Conservation (phyloP, 495 filamentous ascomycete genomes). For the Xylaria scruposa region DNA sequence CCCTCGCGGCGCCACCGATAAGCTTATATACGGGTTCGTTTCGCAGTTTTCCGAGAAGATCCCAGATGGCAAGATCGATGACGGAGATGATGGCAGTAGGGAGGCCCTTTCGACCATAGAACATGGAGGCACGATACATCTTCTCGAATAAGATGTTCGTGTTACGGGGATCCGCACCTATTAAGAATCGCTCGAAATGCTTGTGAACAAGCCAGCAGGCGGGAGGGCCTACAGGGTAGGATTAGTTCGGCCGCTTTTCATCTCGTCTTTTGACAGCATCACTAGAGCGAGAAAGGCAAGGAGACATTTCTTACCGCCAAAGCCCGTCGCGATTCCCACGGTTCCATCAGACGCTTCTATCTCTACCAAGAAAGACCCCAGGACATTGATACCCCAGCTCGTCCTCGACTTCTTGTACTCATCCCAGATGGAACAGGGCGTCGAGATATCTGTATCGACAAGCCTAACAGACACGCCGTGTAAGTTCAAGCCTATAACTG, state of each 20-base stretch:
- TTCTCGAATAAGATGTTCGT: conserved; percentile 90
- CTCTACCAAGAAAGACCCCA: conserved; percentile 93
- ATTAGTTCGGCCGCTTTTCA: background rate
- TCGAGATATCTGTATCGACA: conserved; percentile 88
- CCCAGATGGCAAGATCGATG: conserved; percentile 91
- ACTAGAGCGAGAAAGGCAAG: background rate
- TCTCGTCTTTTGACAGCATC: background rate
- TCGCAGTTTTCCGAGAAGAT: conserved; percentile 85
- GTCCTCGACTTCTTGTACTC: conserved; percentile 85
- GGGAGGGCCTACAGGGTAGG: conserved; percentile 63
- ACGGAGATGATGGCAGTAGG: conserved; percentile 90
- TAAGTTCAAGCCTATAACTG: background rate
- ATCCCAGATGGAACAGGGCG: conserved; percentile 87
- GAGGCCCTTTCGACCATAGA: conserved; percentile 91
- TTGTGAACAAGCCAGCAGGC: conserved; percentile 92
- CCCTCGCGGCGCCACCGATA: conserved; percentile 84
- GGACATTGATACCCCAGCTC: conserved; percentile 93
- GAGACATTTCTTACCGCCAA: conserved; percentile 65
- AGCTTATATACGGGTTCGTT: conserved; percentile 94
- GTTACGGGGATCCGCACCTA: conserved; percentile 86
- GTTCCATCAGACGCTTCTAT: conserved; percentile 87
- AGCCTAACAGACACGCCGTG: conserved; percentile 57
- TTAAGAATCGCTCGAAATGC: conserved; percentile 89
- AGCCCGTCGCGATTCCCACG: conserved; percentile 90
- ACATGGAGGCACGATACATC: conserved; percentile 95